phyloP scores from a whole-genome alignment of 257 asterid genomes.

The Galeopsis tetrahit region DNA sequence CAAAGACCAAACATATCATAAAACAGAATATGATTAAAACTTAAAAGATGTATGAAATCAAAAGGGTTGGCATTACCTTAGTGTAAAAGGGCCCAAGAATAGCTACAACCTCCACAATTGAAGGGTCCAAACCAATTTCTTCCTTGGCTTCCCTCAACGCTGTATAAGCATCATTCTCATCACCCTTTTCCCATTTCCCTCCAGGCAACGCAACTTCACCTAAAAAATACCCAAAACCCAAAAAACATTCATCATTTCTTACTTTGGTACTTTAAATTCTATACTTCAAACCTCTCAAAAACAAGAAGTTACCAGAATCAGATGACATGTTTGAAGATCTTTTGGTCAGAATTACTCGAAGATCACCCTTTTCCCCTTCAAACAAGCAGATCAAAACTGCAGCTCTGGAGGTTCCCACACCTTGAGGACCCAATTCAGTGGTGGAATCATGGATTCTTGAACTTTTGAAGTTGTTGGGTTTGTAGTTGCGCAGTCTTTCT shows the following conservation, averaged over 20 bases:
- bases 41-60: neutral
- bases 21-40: neutral
- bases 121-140: conserved; percentile 88
- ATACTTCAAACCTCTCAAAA: neutral
- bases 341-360: conserved; percentile 80
- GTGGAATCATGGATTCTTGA: conserved; percentile 16
- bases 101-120: conserved; percentile 63
- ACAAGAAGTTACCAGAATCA: conserved; percentile 53
- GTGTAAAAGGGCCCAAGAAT: conserved; percentile 57
- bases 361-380: conserved; percentile 55
- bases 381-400: conserved; percentile 81
- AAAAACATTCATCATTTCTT: no score
- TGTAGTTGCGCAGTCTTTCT: conserved; percentile 49
- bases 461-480: neutral
- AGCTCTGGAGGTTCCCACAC: conserved; percentile 36
- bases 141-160: conserved; percentile 92
- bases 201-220: conserved; percentile 97
- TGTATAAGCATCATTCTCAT: conserved; percentile 57
- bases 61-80: conserved; percentile 45
- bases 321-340: conserved; percentile 70
- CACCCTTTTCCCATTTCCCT: conserved; percentile 76
- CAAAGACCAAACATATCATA: neutral
- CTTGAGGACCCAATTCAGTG: conserved; percentile 22
- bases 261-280: neutral
- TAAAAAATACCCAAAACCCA: conserved; percentile 6